Base-by-base conservation (phyloP, 371 early-diverging fungal genomes). In the Mucor ambiguus region DNA sequence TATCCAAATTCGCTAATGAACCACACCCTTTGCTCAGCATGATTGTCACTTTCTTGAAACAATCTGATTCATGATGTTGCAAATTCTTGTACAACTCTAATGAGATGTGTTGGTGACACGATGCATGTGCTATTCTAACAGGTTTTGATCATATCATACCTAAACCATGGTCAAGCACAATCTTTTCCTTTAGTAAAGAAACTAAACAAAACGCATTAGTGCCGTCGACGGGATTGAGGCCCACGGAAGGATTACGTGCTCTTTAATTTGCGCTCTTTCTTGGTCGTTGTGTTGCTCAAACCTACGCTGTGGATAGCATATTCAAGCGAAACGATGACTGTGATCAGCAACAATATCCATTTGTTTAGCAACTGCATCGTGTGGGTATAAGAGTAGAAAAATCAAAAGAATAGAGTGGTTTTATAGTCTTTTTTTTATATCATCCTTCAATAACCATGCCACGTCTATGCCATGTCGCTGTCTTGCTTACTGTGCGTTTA, bases 141-240 rank as follows among this genome's bases (percentile, higher is more conserved):
- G 60, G 60, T 60, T 60, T 60, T 61, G n/a, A 3, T 3, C 3
- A 33, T 33, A 33, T 4, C 37, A 10, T 71, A 67, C 71, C 63
- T 58, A 71, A 61, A 28, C 71, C 71, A 67, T 71, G 67, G 38
- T 67, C 64, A 33, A 71, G 56, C 18, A 60, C 63, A 4, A 52
- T 61, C 38, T 46, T 66, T 54, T 67, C 66, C 20, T 56, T 56
- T 32, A 56, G 33, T 8, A 56, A 33, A 14, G 56, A 16, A 33
- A 32, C 56, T 56, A 33, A 30, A 32, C 11, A 56, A 18, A 33
- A 32, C 22, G 18, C 22, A 33, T 28, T 16, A 28, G 52, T 52
- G 16, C 5, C 11, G 12, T 52, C 28, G 14, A 52, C 28, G 12
- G 14, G 28, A 12, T 52, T 52, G 52, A 28, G 26, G 49, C 49